These are phyloP conservation scores for Phytophthora melonis DNA, from an alignment of 352 stramenopile species.

Conservation along the genomic window DNA sequence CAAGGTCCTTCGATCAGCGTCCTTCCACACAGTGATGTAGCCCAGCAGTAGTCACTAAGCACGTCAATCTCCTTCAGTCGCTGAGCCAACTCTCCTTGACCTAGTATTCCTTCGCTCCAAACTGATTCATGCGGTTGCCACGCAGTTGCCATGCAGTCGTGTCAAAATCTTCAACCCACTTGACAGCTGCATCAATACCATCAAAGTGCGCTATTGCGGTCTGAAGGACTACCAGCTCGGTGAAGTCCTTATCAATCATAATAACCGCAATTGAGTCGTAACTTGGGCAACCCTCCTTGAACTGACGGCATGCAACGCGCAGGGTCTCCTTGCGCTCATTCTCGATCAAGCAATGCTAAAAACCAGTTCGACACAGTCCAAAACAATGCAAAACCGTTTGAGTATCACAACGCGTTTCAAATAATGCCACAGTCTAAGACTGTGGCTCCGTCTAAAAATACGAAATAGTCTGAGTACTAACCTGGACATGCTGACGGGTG, in stretches of 20 bases:
- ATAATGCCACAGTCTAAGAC: background rate
- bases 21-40: no score
- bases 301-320: constrained; percentile 2
- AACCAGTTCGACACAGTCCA: background rate
- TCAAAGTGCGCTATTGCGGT: no score
- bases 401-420: background rate
- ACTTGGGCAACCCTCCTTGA: constrained; percentile 6
- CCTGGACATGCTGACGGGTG: constrained; percentile 16
- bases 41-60: no score
- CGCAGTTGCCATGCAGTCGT: no score
- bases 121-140: no score
- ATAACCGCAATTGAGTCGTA: constrained; percentile 10
- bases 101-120: no score
- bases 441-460: background rate
- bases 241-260: constrained; percentile 30
- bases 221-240: constrained; percentile 8
- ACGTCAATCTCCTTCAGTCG: no score
- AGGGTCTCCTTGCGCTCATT: constrained; percentile 19
- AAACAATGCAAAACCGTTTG: background rate
- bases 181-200: no score
- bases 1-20: no score
- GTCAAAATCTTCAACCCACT: no score
- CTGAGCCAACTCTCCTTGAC: no score
- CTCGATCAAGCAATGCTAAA: constrained; percentile 12
- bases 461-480: background rate